Evolutionary conservation across 2,329 filamentous ascomycete genomes (phyloP), one percentile per base, ranked within the genome.

Genomic region (Pyricularia sp.): DNA sequence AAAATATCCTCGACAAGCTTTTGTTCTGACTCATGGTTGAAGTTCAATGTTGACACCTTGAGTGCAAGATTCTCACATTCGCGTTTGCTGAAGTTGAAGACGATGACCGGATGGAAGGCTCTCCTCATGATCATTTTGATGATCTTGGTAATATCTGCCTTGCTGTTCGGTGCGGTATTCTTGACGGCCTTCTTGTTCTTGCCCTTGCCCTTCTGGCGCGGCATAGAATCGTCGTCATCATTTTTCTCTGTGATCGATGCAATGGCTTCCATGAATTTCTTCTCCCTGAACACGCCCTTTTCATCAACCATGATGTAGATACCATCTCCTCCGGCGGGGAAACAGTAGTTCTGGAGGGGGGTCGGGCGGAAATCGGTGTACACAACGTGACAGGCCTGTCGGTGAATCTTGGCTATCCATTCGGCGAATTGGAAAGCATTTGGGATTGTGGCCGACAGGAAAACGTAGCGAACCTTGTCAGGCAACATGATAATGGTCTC

Each of bases 391-490:
- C 94, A 99, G 7, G 94, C 93, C 73, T 99, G 96, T 69, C 90
- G 89, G 75, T 99, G 96, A 66, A 93, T 97, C 78, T 97, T 97
- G 70, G 90, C 92, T 71, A 99, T 96, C 94, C 94, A 99, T 76
- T 99, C 93, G 70, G 94, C 94, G 72, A 99, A 99, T 76, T 99
- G 94, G 85, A 97, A 97, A 64, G 94, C 93, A 73, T 99, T 99
- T 65, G 94, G 94, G 68, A 99, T 99, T 1, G 96, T 99, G 68
- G 94, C 94, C 35, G 96, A 99, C 67, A 99, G 80, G 77, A 99
- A 99, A 65, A 99, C 96, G 73, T 97, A 99, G 78, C 92, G 90
- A 70, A 99, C 96, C 82, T 99, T 97, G 80, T 99, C 94, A 4
- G 94, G 94, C 33, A 99, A 82, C 69, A 99, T 83, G 72, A 99